phyloP scores from a whole-genome alignment of 2,329 filamentous ascomycete genomes.

The Coleophoma cylindrospora region DNA sequence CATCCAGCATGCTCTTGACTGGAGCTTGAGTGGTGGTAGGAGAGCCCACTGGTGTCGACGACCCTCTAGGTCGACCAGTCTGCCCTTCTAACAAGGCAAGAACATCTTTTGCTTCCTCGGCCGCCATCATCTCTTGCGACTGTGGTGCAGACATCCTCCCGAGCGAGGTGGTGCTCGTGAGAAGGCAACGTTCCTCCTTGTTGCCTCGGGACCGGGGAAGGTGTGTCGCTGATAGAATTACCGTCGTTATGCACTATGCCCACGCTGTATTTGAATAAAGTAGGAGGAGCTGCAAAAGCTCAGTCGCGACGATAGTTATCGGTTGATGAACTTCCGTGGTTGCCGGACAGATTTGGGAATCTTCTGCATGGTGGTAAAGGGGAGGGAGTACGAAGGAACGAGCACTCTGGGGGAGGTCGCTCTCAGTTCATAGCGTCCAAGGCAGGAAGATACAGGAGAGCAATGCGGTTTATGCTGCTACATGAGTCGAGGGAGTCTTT shows the following conservation, averaged over 20 bases:
- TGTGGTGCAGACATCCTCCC: not conserved
- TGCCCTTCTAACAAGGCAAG: not conserved
- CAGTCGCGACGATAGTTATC: slow-evolving; percentile 15
- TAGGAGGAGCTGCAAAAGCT: slow-evolving; percentile 7
- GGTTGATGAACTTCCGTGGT: slow-evolving; percentile 26
- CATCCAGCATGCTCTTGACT: slow-evolving; percentile 62
- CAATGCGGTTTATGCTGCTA: too few species aligned
- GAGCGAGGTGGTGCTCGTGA: not conserved
- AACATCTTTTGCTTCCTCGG: not conserved
- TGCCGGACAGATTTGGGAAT: slow-evolving; percentile 16
- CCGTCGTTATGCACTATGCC: not conserved
- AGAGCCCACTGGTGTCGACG: not conserved
- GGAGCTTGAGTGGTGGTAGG: slow-evolving; percentile 48
- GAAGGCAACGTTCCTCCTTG: not conserved
- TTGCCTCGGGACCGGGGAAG: not conserved
- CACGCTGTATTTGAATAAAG: slow-evolving; percentile 6
- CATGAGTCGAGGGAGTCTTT: too few species aligned
- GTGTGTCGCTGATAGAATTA: not conserved
- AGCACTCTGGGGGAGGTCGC: slow-evolving; percentile 6
- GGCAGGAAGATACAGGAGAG: too few species aligned
- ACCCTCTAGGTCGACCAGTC: not conserved
- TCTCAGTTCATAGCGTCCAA: slow-evolving; percentile 22
- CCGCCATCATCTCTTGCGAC: not conserved
- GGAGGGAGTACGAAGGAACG: not conserved
- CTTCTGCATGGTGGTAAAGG: slow-evolving; percentile 27